phyloP scores from a whole-genome alignment of 495 filamentous ascomycete species.

The Annulohypoxylon maeteangense region DNA sequence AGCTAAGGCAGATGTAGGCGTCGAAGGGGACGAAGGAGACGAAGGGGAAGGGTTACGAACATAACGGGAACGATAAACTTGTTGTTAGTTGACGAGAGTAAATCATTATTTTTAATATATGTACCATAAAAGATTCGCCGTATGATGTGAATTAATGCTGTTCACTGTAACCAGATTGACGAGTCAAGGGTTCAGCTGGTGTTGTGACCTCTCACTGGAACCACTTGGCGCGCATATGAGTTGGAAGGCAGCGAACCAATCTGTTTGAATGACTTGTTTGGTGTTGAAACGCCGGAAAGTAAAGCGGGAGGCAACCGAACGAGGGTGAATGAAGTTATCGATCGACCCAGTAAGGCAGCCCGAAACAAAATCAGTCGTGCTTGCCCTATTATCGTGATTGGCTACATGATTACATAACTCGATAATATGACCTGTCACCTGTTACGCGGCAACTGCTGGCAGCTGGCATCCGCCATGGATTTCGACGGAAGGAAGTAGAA shows the following conservation, averaged over 20 bases:
- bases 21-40: too few species aligned
- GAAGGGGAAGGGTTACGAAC: neutral
- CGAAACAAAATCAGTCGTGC: neutral
- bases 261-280: conserved; percentile 15
- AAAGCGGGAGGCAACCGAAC: conserved; percentile 6
- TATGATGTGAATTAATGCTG: neutral
- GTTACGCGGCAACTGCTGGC: too few species aligned
- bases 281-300: neutral
- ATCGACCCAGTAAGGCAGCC: neutral
- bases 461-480: neutral
- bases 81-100: neutral
- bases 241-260: conserved; percentile 12
- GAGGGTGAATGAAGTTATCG: neutral
- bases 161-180: neutral
- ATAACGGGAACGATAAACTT: neutral
- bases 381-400: neutral
- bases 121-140: neutral
- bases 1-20: neutral
- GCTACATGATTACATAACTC: neutral
- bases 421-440: neutral
- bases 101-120: neutral
- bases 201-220: conserved; percentile 7
- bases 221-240: conserved; percentile 16
- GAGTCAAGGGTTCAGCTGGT: neutral
- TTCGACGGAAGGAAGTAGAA: neutral